These are phyloP conservation scores for Tolypocladium endophyticum DNA, from an alignment of 2,329 filamentous ascomycete species.

Conservation along the genomic window DNA sequence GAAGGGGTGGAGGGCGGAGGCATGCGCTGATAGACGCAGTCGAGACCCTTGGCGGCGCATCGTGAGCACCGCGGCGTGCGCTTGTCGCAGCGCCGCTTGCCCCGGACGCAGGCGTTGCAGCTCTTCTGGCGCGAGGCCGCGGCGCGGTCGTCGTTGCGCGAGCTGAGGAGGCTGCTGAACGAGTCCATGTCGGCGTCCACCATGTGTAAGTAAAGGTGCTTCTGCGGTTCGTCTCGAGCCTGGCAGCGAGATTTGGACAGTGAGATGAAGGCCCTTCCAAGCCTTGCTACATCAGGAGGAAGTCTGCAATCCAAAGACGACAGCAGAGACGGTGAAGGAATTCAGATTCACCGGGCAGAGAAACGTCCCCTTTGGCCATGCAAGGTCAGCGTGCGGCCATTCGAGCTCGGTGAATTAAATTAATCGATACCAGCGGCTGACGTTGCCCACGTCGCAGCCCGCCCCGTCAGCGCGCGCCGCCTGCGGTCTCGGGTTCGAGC, in stretches of 20 bases:
- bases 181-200: not conserved
- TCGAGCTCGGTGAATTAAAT: not conserved
- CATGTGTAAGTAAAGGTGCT: too few relatives aligned
- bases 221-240: not conserved
- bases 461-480: not conserved
- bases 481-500: not conserved
- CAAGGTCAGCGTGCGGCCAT: not conserved
- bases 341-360: not conserved
- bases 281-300: not conserved
- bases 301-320: not conserved
- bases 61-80: slow-evolving; percentile 29
- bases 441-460: not conserved
- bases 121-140: slow-evolving; percentile 35
- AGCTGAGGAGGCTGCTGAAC: not conserved
- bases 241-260: not conserved
- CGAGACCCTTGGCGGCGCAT: slow-evolving; percentile 28
- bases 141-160: slow-evolving; percentile 2
- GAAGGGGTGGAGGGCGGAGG: slow-evolving; percentile 9
- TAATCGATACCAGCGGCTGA: not conserved
- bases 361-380: not conserved
- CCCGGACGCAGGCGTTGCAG: slow-evolving; percentile 36
- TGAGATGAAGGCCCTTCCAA: not conserved
- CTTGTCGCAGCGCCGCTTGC: slow-evolving; percentile 38
- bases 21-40: slow-evolving; percentile 30
- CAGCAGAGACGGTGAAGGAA: not conserved